Conservation (phyloP, 2,329 filamentous ascomycete species). For the Colletotrichum tofieldiae region DNA sequence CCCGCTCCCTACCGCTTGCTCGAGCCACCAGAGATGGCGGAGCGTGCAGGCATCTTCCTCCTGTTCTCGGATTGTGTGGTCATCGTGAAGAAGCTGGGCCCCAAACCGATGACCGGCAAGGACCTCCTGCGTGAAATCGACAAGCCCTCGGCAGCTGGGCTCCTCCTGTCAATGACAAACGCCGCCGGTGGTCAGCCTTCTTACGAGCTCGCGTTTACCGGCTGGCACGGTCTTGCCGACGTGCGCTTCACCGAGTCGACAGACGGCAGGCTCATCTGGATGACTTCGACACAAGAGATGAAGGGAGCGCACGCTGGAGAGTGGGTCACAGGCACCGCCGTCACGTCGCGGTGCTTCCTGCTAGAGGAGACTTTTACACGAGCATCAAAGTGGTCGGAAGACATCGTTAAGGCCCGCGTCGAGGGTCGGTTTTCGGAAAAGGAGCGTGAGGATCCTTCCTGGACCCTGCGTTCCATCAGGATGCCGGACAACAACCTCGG, state of each 20-base stretch:
- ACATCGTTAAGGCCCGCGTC: slow-evolving; percentile 87
- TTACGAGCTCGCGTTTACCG: slow-evolving; percentile 82
- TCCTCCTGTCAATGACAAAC: slow-evolving; percentile 76
- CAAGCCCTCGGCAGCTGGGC: slow-evolving; percentile 77
- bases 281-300: slow-evolving; percentile 76
- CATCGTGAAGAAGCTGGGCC: slow-evolving; percentile 79
- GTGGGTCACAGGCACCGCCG: slow-evolving; percentile 63
- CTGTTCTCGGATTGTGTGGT: slow-evolving; percentile 89
- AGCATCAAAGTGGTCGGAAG: slow-evolving; percentile 84
- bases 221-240: slow-evolving; percentile 79
- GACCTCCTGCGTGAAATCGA: slow-evolving; percentile 89
- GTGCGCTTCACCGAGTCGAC: slow-evolving; percentile 81
- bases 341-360: slow-evolving; percentile 78
- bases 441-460: slow-evolving; percentile 86
- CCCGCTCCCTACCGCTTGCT: slow-evolving; percentile 76
- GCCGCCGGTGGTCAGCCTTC: slow-evolving; percentile 72
- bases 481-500: slow-evolving; percentile 74
- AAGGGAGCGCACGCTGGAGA: slow-evolving; percentile 67
- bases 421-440: slow-evolving; percentile 87
- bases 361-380: slow-evolving; percentile 83
- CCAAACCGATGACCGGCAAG: slow-evolving; percentile 77
- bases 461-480: slow-evolving; percentile 82
- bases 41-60: slow-evolving; percentile 80
- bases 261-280: slow-evolving; percentile 76
- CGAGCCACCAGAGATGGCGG: slow-evolving; percentile 57